Evolutionary conservation across 208 protist species (phyloP), one percentile per base, ranked within the genome.

Genomic region (Lotmaria passim): DNA sequence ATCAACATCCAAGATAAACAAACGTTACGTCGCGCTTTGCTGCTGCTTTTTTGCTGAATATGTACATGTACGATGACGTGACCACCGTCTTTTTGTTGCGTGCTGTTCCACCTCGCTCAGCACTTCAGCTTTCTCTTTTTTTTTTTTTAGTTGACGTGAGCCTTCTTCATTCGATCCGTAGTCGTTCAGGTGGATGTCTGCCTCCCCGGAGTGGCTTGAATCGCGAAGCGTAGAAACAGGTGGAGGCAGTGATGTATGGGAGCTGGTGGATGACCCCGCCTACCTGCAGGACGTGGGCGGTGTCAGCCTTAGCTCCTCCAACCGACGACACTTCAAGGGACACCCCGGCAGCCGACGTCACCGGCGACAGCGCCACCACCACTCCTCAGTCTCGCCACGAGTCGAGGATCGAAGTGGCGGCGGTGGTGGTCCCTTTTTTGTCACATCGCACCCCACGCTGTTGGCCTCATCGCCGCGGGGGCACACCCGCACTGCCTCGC

Each of bases 131-230:
- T 12, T 48, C 28, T 57, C 50, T 65, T 69, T 36, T 61, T 53
- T 55, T 56, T 55, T 51, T 36, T 60, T 36, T 67, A 56, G 23
- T 15, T 69, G 36, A 39, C 6, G 36, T 12, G 36, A 39, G 36
- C 36, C n/a, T n/a, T n/a, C n/a, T n/a, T n/a, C n/a, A n/a, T n/a
- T n/a, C n/a, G n/a, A n/a, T n/a, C n/a, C n/a, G 36, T 12, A 39
- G 12, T 14, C 36, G 36, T 39, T 39, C 36, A 12, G 8, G 36
- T 39, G 36, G 12, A 60, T 60, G 55, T 33, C 55, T 43, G 24
- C 23, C 10, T 36, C 38, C 30, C 12, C 55, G 0, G 19, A 0
- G 28, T 47, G 38, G 8, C 19, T 3, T 23, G 26, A 1, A 6
- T 47, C 39, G 3, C 34, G 21, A 11, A 46, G 23, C 53, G 31